Evolutionary conservation across 805 yeast species (phyloP).

Genomic region (Wickerhamiella domercqiae): DNA sequence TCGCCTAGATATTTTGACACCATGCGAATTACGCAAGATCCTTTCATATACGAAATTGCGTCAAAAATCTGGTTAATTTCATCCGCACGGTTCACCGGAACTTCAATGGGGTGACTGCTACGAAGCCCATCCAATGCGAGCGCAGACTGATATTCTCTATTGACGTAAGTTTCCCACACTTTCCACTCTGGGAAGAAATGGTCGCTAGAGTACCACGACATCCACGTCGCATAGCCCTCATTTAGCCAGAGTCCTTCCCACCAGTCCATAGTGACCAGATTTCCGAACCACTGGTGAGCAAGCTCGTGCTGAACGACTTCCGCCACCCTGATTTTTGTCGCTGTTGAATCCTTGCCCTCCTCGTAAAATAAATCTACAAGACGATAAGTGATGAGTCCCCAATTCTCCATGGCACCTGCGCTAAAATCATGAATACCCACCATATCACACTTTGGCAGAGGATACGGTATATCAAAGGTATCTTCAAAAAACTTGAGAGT

Average conservation of each 20-base stretch:
- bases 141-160: conserved; percentile 62
- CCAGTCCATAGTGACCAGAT: conserved; percentile 83
- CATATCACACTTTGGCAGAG: conserved; percentile 68
- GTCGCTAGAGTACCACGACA: conserved; percentile 57
- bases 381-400: conserved; percentile 67
- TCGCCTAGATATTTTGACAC: conserved; percentile 54
- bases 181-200: conserved; percentile 69
- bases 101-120: conserved; percentile 67
- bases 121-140: conserved; percentile 57
- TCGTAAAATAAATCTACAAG: conserved; percentile 48
- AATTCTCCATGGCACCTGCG: conserved; percentile 85
- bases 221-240: conserved; percentile 85
- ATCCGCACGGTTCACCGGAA: conserved; percentile 60
- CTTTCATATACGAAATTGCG: conserved; percentile 66
- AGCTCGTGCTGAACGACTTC: conserved; percentile 76
- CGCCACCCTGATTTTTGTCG: conserved; percentile 54
- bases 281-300: conserved; percentile 89
- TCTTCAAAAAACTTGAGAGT: conserved; percentile 51
- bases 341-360: conserved; percentile 46
- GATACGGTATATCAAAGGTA: conserved; percentile 55
- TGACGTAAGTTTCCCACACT: conserved; percentile 61
- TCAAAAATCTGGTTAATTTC: conserved; percentile 76
- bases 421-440: conserved; percentile 66
- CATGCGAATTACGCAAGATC: conserved; percentile 68
- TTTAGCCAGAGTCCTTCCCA: conserved; percentile 87